These are phyloP conservation scores for Phytopythium ostracodes DNA, from an alignment of 352 stramenopile species.

Conservation along the genomic window DNA sequence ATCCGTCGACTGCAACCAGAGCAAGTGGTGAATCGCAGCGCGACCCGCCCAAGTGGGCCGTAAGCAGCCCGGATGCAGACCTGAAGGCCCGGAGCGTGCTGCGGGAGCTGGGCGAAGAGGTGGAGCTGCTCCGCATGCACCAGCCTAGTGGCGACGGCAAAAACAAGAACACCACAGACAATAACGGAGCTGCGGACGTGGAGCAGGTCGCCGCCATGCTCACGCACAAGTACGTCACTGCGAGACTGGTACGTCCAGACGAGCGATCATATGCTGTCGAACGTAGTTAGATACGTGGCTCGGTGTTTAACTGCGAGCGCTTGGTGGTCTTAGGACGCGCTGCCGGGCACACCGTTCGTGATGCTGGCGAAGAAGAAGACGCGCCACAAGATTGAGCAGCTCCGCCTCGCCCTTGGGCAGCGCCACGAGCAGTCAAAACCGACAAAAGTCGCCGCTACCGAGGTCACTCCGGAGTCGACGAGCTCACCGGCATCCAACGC, in stretches of 20 bases:
- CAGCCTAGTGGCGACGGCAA: not conserved
- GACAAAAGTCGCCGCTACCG: too few species aligned
- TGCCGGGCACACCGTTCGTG: conserved; percentile 50
- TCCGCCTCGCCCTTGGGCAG: conserved; percentile 12
- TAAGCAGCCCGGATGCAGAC: conserved; percentile 21
- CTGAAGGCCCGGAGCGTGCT: conserved; percentile 28
- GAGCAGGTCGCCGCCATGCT: conserved; percentile 25
- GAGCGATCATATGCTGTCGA: too few species aligned
- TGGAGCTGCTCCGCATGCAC: conserved; percentile 25
- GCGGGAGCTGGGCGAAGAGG: conserved; percentile 37
- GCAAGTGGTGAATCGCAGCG: too few species aligned
- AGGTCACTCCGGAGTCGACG: not conserved
- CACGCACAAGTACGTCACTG: conserved; percentile 48
- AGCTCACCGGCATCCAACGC: too few species aligned
- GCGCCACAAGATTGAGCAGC: conserved; percentile 40
- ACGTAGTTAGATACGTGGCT: too few species aligned
- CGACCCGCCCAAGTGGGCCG: too few species aligned
- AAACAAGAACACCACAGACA: not conserved
- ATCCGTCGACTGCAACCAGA: too few species aligned
- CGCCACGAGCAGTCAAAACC: not conserved
- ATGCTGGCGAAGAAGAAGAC: conserved; percentile 35
- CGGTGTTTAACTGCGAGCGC: too few species aligned
- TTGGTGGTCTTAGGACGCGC: conserved; percentile 32
- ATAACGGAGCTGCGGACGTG: conserved; percentile 5
- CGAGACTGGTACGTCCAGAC: too few species aligned